Base-by-base conservation (phyloP, 257 asterid genomes). In the Fraxinus pennsylvanica region DNA sequence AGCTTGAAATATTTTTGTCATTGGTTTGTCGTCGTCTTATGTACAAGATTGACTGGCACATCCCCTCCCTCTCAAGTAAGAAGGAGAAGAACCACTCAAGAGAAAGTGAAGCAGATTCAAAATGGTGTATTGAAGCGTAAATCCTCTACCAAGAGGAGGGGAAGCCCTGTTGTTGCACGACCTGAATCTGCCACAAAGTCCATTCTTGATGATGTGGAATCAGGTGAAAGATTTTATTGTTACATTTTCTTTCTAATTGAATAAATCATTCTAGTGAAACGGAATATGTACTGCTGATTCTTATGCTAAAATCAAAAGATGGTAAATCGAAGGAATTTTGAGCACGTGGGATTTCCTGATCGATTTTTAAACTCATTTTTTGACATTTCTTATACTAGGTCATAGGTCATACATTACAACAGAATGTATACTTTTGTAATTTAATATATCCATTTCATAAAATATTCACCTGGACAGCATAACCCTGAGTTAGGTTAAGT, bases 11-110 rank as follows among this genome's bases (percentile, higher is more conserved):
- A 19, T 71, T 27, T 82, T 8, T 79, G 35, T 38, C 70, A n/a
- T 77, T 54, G 68, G 15, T 76, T 67, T 70, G 65, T 84, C 59
- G 74, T 35, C 47, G 72, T 75, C 85, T 82, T 73, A 76, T 83
- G 72, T 73, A 35, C 76, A 68, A 74, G 65, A 80, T 78, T 87
- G 85, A 68, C 76, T 83, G 71, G 81, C 90, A 93, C 97, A 82
- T 84, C 93, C 54, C 85, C 88, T 45, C 74, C 89, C 76, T 86
- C 97, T 76, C 88, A 87, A 89, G 85, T 85, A 71, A 90, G 90
- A 87, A 88, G 92, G 69, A 96, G 85, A 86, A 87, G 97, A 82
- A 93, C 95, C 73, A 96, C 98, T 29, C 86, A 90, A 59, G 90
- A 87, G 84, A 89, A 90, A 75, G 61, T 88, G 19, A 88, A 86